These are phyloP conservation scores for Diaporthe sp. DNA, from an alignment of 2,329 filamentous ascomycete genomes.

Conservation along the genomic window DNA sequence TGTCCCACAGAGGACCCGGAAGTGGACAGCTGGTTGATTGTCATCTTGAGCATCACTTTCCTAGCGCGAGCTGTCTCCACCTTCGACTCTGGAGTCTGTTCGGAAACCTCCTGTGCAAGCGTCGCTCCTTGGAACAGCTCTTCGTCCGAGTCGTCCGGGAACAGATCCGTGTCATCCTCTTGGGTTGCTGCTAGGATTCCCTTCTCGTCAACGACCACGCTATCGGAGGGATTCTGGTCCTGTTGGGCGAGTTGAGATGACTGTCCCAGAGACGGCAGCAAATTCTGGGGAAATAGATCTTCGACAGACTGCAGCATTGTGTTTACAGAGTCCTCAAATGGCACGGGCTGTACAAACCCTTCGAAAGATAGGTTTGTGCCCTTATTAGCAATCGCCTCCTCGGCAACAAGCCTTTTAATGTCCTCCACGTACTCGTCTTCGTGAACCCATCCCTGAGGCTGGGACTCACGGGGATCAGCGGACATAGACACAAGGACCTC, in stretches of 20 bases:
- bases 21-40: slow-evolving; percentile 30
- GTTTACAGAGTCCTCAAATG: slow-evolving; percentile 72
- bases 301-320: slow-evolving; percentile 87
- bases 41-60: background rate
- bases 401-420: slow-evolving; percentile 71
- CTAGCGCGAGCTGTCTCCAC: slow-evolving; percentile 23
- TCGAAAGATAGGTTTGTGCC: slow-evolving; percentile 69
- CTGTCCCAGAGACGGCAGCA: slow-evolving; percentile 62
- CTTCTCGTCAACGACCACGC: slow-evolving; percentile 75
- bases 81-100: slow-evolving; percentile 20
- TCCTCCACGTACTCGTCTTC: slow-evolving; percentile 84
- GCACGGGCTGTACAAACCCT: slow-evolving; percentile 69
- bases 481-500: slow-evolving; percentile 92
- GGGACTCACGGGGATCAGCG: slow-evolving; percentile 79
- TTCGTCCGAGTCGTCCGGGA: slow-evolving; percentile 66
- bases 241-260: slow-evolving; percentile 46
- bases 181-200: slow-evolving; percentile 59
- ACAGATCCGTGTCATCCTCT: slow-evolving; percentile 61
- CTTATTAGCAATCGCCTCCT: slow-evolving; percentile 69
- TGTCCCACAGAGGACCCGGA: background rate
- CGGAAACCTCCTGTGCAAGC: slow-evolving; percentile 39
- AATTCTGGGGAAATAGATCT: slow-evolving; percentile 82
- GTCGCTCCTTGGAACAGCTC: slow-evolving; percentile 54
- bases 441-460: slow-evolving; percentile 89
- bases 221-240: slow-evolving; percentile 53